Evolutionary conservation across 2,329 filamentous ascomycete genomes (phyloP), one percentile per base, ranked within the genome.

Genomic region (Escovopsis sp.): DNA sequence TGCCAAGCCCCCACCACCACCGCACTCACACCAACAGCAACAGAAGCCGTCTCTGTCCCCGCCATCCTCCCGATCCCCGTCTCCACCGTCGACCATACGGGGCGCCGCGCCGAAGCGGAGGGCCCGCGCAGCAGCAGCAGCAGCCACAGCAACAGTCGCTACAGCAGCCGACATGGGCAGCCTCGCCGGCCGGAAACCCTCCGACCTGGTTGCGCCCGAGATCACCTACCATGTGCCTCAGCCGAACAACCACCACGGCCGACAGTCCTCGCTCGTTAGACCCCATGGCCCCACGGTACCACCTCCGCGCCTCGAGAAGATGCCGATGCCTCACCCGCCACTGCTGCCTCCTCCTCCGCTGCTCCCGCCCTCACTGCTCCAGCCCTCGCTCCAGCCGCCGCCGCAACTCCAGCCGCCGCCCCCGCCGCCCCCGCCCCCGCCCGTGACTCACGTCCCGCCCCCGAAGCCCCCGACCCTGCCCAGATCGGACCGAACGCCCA

Each of bases 201-300:
- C 61, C 13, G 54, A 59, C 44, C 50, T 63, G 13, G 59, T 63
- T 45, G 57, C 60, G 12, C 62, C 62, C n/a, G 59, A 65, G 43
- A 62, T 62, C 40, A 59, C 59, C 29, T 63, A 65, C 43, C 62
- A 64, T 41, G 56, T 59, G 2, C 57, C 61, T 13, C 61, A 64
- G 15, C 43, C 52, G n/a, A 49, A 56, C 25, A 49, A 55, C 25
- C 52, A 55, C 12, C 49, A 44, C 41, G 43, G 46, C 47, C 51
- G 46, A 36, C 49, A 43, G 5, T 58, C 59, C 7, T 53, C 58
- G 31, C 50, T 61, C 27, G 53, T 61, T 37, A 50, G 56, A 36
- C 58, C 58, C 35, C 57, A 60, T 43, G 59, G 57, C 12, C 59
- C 57, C 4, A 51, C 52, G 10, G 50, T 56, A 15, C 54, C 53